These are phyloP conservation scores for Nectriaceae sp. DNA, from an alignment of 2,329 filamentous ascomycete species.

Conservation along the genomic window DNA sequence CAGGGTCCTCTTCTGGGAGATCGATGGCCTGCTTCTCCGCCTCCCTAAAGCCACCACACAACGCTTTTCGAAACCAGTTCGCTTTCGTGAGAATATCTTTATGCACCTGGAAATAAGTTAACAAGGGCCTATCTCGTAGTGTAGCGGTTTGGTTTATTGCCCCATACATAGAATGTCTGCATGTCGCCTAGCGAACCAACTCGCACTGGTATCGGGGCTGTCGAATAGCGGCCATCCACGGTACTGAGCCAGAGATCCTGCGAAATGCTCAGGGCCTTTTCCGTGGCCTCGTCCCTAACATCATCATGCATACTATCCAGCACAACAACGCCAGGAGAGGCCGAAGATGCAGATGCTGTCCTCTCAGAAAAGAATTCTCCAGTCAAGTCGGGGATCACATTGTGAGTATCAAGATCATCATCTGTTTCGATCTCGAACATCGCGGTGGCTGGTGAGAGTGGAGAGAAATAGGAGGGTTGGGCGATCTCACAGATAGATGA, in stretches of 20 bases:
- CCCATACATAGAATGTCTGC: conserved; percentile 43
- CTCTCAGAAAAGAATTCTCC: too few species aligned
- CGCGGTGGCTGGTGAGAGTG: too few species aligned
- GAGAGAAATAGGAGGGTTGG: too few species aligned
- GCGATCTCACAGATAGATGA: too few species aligned
- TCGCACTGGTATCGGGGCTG: conserved; percentile 45
- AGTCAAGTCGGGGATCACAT: too few species aligned
- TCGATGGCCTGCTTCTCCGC: conserved; percentile 47
- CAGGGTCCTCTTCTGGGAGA: conserved; percentile 52
- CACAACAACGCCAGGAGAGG: conserved; percentile 24
- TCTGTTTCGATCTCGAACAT: too few species aligned
- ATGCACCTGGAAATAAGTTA: conserved; percentile 41
- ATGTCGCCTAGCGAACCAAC: conserved; percentile 43
- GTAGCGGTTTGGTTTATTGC: neutral
- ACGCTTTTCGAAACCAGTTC: conserved; percentile 51
- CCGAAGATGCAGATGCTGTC: conserved; percentile 13
- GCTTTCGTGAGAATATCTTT: conserved; percentile 46
- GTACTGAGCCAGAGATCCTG: conserved; percentile 52
- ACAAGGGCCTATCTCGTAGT: neutral
- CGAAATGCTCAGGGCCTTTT: conserved; percentile 30
- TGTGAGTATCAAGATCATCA: too few species aligned
- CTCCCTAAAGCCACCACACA: conserved; percentile 50
- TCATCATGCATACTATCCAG: conserved; percentile 22
- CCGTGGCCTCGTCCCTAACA: conserved; percentile 9
- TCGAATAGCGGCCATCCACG: conserved; percentile 50